A percentile compares a stretch with the other conserved stretches of the same genome.
These are phyloP conservation scores for Marasmius fiardii DNA, from an alignment of 1,284 basidiomycete genomes.

Conservation along the genomic window DNA sequence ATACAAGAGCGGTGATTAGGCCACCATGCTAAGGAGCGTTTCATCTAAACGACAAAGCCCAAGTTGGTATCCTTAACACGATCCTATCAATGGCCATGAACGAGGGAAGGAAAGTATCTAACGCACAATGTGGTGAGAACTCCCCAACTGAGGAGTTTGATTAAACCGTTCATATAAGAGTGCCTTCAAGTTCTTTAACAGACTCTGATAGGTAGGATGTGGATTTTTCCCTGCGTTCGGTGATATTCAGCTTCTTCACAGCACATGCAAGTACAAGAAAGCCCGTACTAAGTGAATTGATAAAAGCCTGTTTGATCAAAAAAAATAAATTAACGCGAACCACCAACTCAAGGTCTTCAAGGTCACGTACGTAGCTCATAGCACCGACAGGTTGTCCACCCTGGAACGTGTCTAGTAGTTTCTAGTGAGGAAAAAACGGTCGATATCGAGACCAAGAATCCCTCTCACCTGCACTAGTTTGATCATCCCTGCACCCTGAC, in stretches of 20 bases:
- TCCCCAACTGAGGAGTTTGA: slow-evolving; percentile 79
- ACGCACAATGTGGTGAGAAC: slow-evolving; percentile 69
- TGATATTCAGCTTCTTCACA: neutral
- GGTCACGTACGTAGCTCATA: slow-evolving; percentile 57
- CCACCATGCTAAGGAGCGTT: too few species aligned
- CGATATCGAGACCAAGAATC: neutral
- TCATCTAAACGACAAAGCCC: slow-evolving; percentile 27
- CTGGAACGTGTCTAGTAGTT: slow-evolving; percentile 41
- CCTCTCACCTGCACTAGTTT: slow-evolving; percentile 51
- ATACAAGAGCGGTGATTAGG: neutral
- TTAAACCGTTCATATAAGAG: slow-evolving; percentile 57
- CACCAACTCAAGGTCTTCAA: neutral
- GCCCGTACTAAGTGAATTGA: slow-evolving; percentile 49
- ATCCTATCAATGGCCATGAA: neutral
- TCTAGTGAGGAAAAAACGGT: neutral
- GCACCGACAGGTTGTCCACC: slow-evolving; percentile 61
- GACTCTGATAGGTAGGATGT: slow-evolving; percentile 70
- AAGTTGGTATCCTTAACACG: slow-evolving; percentile 28
- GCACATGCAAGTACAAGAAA: neutral
- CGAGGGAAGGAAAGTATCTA: slow-evolving; percentile 7
- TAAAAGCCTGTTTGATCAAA: slow-evolving; percentile 57
- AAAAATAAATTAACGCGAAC: slow-evolving; percentile 3
- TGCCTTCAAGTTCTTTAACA: slow-evolving; percentile 65
- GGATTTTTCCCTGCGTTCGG: slow-evolving; percentile 48
- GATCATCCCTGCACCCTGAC: slow-evolving; percentile 77